Evolutionary conservation across 257 asterid genomes (phyloP), one percentile per base, ranked within the genome.

Genomic region (Solanum ossicruentum): DNA sequence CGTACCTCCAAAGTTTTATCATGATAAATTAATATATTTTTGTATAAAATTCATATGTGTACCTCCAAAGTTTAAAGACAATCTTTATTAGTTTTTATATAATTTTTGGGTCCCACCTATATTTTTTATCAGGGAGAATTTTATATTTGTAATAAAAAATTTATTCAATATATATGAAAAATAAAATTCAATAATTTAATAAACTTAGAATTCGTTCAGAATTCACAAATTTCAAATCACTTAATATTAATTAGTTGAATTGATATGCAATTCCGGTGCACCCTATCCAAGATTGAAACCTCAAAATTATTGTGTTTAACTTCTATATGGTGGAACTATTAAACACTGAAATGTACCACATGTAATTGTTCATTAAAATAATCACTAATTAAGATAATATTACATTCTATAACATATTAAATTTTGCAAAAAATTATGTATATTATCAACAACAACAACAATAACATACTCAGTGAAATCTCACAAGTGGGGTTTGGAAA

Each of bases 151-250:
- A 32, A 32, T 3, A 32, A 57, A 7, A 17, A 56, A 20, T 1
- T 20, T 12, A n/a, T 58, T 58, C 6, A 4, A 58, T 58, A 17
- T 56, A 55, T 55, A 17, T n/a, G 0, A 32, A 55, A 55, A 55
- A 16, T 17, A 58, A 20, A 20, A 58, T 6, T 58, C 1, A 20
- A 58, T 6, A 58, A 20, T 12, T 9, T 9, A 58, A 9, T 9
- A 58, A 9, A 20, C 9, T 58, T 58, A 58, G 4, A 9, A 9
- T 5, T 58, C 20, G 10, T 58, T 26, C 28, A 4, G n/a, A 20
- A 58, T 0, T 7, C n/a, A 58, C 0, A 4, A 9, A 58, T 12
- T 58, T 58, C 3, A 0, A 0, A 9, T 58, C 6, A 26, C 0
- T 20, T 20, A 7, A 58, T 58, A 20, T 20, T 4, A n/a, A 12